Percentiles rank a stretch among this genome's conserved stretches.
These are phyloP conservation scores for Amylostereum chailletii DNA, from an alignment of 1,284 basidiomycete genomes.

Conservation along the genomic window DNA sequence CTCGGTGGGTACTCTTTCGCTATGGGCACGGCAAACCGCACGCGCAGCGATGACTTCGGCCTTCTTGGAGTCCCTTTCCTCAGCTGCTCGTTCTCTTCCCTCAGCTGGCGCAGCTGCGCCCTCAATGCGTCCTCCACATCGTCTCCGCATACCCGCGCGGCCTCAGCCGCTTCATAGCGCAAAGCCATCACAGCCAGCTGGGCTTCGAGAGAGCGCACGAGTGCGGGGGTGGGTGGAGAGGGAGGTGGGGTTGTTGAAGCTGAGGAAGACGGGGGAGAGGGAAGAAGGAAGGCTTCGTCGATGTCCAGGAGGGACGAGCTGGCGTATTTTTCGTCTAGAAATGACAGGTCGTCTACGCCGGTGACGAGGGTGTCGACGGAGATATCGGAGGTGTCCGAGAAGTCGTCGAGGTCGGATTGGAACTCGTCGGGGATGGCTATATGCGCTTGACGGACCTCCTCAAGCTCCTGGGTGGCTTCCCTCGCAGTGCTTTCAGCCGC, in stretches of 20 bases:
- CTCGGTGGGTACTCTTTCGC: too few relatives aligned
- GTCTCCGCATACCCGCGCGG: constrained; percentile 10
- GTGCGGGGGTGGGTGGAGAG: not conserved
- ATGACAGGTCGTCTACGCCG: not conserved
- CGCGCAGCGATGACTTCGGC: too few relatives aligned
- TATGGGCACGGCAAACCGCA: too few relatives aligned
- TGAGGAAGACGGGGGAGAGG: constrained; percentile 6
- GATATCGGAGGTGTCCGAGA: not conserved
- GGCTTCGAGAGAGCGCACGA: not conserved
- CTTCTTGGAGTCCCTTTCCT: not conserved
- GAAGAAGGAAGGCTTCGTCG: not conserved
- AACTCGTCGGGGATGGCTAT: not conserved
- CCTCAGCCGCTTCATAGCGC: constrained; percentile 9
- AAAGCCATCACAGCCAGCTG: constrained; percentile 9
- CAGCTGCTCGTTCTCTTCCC: not conserved
- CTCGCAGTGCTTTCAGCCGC: too few relatives aligned
- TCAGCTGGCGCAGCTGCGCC: constrained; percentile 1
- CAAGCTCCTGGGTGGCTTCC: not conserved
- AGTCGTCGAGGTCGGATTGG: not conserved
- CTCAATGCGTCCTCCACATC: constrained; percentile 9
- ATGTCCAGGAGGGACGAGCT: not conserved
- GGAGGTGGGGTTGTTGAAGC: not conserved
- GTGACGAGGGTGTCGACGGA: not conserved
- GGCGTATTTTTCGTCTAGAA: constrained; percentile 1
- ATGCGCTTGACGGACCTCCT: not conserved